Base-by-base conservation (phyloP, 495 filamentous ascomycete species). In the Penicillium mononematosum region DNA sequence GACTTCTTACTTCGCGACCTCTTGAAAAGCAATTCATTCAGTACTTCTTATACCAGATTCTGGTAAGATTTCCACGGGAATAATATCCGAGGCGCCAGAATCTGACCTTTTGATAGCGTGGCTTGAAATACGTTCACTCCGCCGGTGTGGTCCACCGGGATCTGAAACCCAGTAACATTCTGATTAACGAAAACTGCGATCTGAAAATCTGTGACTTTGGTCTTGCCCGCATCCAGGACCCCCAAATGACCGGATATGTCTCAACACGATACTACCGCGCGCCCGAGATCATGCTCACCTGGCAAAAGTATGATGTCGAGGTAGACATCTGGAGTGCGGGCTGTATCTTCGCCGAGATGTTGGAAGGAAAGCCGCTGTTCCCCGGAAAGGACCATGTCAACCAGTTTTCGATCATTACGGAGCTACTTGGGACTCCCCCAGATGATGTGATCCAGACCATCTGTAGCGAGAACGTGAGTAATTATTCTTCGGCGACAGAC, bases 241-340 rank as follows among this genome's bases (percentile, higher is more conserved):
- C 94, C n/a, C 94, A 98, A 75, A 98, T 98, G 94, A 98, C 94
- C 39, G 94, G 94, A 65, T 98, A 98, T 68, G 94, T 98, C 42
- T 98, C 94, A 47, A 98, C 94, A 50, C 82, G 94, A 78, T 98
- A 98, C 81, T 98, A 98, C 78, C 88, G 94, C 48, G 94, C 94
- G 5, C 94, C 94, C 16, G 94, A 98, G 75, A 98, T 98, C 70
- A 98, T 98, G 94, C 91, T 98, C 65, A 98, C 94, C 44, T 98
- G 94, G 94, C 94, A 98, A 74, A 98, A 98, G 76, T 98, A 98
- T 75, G 94, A 98, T 65, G 90, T 97, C 44, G 95, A 98, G 78
- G 94, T 98, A 49, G 94, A 98, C 73, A 96, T 98, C 66, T 98
- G 94, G 94, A 97, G 93, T 68, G 93, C 95, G 10, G 94, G 93